Conservation (phyloP, 345 rosid species). For the Sonneratia caseolaris region DNA sequence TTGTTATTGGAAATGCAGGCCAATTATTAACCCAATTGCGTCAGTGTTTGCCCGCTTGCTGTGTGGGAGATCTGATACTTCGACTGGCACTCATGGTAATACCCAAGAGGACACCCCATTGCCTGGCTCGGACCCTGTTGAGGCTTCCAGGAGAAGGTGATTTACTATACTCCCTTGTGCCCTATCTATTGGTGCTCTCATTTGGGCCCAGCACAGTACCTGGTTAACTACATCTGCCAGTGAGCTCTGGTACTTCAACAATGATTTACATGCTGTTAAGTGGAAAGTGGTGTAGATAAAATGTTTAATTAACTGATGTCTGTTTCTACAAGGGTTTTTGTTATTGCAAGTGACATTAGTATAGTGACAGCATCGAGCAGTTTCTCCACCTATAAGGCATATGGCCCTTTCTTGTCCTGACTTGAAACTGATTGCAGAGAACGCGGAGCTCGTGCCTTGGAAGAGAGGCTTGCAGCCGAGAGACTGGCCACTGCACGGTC, state of each 20-base stretch:
- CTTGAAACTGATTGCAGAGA: constrained; percentile 45
- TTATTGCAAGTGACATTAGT: too few species aligned
- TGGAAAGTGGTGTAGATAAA: not conserved
- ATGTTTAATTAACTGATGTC: too few species aligned
- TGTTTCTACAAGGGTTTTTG: too few species aligned
- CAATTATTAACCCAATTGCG: constrained; percentile 76
- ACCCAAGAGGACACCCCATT: constrained; percentile 54
- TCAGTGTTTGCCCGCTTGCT: constrained; percentile 70
- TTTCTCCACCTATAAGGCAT: not conserved
- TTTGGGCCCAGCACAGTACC: not conserved
- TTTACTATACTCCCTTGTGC: not conserved
- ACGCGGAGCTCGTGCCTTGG: constrained; percentile 95
- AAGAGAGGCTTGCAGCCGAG: constrained; percentile 88
- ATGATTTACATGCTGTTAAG: not conserved
- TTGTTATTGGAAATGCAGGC: constrained; percentile 33
- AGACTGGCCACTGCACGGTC: constrained; percentile 42
- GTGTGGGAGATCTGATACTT: constrained; percentile 60
- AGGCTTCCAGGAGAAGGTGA: constrained; percentile 95
- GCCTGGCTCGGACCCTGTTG: constrained; percentile 93
- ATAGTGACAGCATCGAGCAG: not conserved
- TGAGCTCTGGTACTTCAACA: too few species aligned
- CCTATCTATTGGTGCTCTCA: not conserved
- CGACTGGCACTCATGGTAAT: constrained; percentile 39
- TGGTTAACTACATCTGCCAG: too few species aligned
- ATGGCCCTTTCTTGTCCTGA: not conserved